Base-by-base conservation (phyloP, 2,329 filamentous ascomycete species). In the Aspergillus caelatus region DNA sequence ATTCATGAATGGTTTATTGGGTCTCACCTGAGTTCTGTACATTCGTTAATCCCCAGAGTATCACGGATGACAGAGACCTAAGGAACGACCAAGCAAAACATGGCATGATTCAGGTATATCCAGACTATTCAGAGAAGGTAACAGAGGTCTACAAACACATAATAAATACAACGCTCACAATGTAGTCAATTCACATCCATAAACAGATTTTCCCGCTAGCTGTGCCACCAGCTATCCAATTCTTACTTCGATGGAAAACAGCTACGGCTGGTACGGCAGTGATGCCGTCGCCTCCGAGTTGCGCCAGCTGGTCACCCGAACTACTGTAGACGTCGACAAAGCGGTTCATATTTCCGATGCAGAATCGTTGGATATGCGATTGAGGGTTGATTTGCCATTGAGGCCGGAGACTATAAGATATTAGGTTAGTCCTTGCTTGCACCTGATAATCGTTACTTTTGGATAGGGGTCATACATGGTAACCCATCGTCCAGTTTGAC, bases 311-410 rank as follows among this genome's bases (percentile, higher is more conserved):
- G 71, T 93, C 89, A 0, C 95, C 95, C 56, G 91, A 86, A 0
- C 88, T 85, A 0, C 90, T 91, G 75, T 91, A 99, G 0, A 99
- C 86, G 73, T 99, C 95, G 1, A 98, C 92, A 71, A 97, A 98
- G 1, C 95, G 88, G 74, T 96, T 97, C 95, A 98, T 98, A 70
- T 98, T 99, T 1, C 92, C 95, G 62, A 99, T 94, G 28, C 88
- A 91, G 71, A 99, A 93, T 65, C 94, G 93, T 67, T 96, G 90
- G 6, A 96, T 88, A 9, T 89, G 89, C 63, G 95, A 92, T 39
- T 85, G 81, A 0, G 95, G 94, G 53, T 86, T 85, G 36, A 86
- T 83, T 77, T 99, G 95, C 95, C 95, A 99, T 71, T 97, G 93
- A 76, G 95, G 85, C 84, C 96, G 74, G 84, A 91, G 80, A 70